These are phyloP conservation scores for Euphrasia arctica DNA, from an alignment of 305 asterid genomes.

Conservation along the genomic window DNA sequence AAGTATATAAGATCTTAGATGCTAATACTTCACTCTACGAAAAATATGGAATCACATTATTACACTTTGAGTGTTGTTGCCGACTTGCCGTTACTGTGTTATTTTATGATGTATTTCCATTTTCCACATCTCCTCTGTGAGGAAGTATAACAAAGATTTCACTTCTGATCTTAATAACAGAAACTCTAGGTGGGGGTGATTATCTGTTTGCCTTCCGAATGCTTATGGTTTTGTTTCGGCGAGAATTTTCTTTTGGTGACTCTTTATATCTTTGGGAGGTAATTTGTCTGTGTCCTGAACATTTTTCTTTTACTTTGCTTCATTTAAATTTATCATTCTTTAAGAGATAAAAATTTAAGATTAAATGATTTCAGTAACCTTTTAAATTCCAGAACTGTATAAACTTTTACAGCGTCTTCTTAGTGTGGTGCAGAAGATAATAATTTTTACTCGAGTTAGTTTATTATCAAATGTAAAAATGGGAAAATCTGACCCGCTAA, in stretches of 20 bases:
- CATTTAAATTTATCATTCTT: conserved; percentile 1
- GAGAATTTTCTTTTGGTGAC: conserved; percentile 95
- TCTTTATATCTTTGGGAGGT: conserved; percentile 99
- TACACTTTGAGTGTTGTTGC: conserved; percentile 3
- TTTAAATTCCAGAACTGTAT: conserved; percentile 1
- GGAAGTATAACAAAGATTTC: conserved; percentile 26
- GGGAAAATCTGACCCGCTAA: not conserved
- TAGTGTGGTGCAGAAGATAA: conserved; percentile 8
- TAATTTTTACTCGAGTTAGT: conserved; percentile 13
- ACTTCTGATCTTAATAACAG: conserved; percentile 44
- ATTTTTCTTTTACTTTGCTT: not conserved
- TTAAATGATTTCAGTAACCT: not conserved
- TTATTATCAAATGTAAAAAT: conserved; percentile 2
- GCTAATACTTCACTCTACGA: not conserved
- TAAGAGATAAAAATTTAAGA: not conserved
- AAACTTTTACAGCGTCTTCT: conserved; percentile 2
- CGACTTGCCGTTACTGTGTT: conserved; percentile 1
- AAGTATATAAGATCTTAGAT: conserved; percentile 9
- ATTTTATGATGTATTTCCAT: conserved; percentile 13
- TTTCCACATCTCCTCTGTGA: conserved; percentile 8
- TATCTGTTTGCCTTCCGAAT: conserved; percentile 93
- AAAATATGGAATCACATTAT: conserved; percentile 12
- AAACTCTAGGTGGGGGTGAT: conserved; percentile 90
- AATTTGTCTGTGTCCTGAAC: conserved; percentile 24
- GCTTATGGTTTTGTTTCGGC: conserved; percentile 98